Evolutionary conservation across 108 stramenopile species (phyloP).

Genomic region (Epipyxis sp.): DNA sequence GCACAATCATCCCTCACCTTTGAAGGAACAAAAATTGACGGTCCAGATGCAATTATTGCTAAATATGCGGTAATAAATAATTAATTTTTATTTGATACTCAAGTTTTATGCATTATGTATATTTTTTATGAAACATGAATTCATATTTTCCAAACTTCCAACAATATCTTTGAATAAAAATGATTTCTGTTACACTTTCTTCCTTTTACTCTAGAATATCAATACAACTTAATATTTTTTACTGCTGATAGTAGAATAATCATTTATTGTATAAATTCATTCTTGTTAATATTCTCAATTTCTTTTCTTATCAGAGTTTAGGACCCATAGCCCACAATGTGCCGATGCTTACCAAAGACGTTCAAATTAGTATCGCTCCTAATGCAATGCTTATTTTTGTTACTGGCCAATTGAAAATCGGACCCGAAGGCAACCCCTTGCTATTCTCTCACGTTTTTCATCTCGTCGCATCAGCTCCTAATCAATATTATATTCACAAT

Average conservation of each 20-base stretch:
- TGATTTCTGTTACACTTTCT: too few species aligned
- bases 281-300: not conserved
- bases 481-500: conserved; percentile 86
- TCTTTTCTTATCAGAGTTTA: not conserved
- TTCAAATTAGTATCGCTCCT: not conserved
- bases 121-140: too few species aligned
- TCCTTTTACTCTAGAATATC: too few species aligned
- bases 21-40: not conserved
- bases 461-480: conserved; percentile 73
- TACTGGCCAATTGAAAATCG: not conserved
- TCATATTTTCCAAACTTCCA: too few species aligned
- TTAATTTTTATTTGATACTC: not conserved
- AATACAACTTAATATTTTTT: too few species aligned
- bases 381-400: not conserved
- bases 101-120: too few species aligned
- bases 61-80: not conserved
- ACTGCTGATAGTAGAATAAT: too few species aligned
- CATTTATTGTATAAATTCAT: too few species aligned
- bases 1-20: not conserved
- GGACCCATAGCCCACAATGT: not conserved
- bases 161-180: too few species aligned
- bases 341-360: not conserved
- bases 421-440: conserved; percentile 64
- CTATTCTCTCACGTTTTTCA: conserved; percentile 91
- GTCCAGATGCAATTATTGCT: not conserved